Percentiles rank a stretch among this genome's conserved stretches.
Evolutionary conservation across 352 stramenopile species (phyloP).

Genomic region (Phytophthora sp.): DNA sequence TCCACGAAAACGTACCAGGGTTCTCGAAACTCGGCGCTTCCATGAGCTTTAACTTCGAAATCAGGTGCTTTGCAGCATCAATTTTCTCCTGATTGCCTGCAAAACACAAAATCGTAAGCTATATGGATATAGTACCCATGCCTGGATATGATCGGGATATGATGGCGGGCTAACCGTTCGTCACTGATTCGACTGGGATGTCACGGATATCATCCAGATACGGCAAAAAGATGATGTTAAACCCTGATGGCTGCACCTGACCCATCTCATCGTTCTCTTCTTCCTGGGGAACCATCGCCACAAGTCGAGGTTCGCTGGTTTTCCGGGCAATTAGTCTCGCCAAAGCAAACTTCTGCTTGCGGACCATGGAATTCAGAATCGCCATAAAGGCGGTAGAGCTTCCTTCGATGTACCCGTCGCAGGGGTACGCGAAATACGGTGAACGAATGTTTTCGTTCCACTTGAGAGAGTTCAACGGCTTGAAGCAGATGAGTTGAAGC

Average conservation of each 20-base stretch:
- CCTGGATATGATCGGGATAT: neutral
- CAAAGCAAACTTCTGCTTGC: slow-evolving; percentile 69
- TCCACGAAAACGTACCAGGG: slow-evolving; percentile 45
- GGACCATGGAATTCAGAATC: slow-evolving; percentile 69
- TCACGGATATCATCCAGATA: slow-evolving; percentile 87
- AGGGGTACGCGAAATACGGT: slow-evolving; percentile 86
- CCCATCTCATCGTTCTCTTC: slow-evolving; percentile 79
- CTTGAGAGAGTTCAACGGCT: slow-evolving; percentile 59
- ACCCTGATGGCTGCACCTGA: slow-evolving; percentile 79
- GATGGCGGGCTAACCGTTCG: slow-evolving; percentile 49
- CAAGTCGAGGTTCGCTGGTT: slow-evolving; percentile 76
- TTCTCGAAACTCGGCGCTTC: slow-evolving; percentile 86
- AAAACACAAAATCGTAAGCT: neutral
- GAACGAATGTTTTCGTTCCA: slow-evolving; percentile 76
- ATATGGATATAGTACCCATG: neutral
- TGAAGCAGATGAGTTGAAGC: slow-evolving; percentile 85
- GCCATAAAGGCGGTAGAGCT: slow-evolving; percentile 75
- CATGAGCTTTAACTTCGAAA: slow-evolving; percentile 71
- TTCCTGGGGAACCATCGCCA: slow-evolving; percentile 79
- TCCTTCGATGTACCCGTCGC: slow-evolving; percentile 79
- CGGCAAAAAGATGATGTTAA: slow-evolving; percentile 80
- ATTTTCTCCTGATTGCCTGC: slow-evolving; percentile 62
- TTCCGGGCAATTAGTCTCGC: slow-evolving; percentile 75
- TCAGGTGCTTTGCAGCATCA: slow-evolving; percentile 67
- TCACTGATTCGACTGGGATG: slow-evolving; percentile 48